Evolutionary conservation across 495 filamentous ascomycete species (phyloP).

Genomic region (Cercophora sp.): DNA sequence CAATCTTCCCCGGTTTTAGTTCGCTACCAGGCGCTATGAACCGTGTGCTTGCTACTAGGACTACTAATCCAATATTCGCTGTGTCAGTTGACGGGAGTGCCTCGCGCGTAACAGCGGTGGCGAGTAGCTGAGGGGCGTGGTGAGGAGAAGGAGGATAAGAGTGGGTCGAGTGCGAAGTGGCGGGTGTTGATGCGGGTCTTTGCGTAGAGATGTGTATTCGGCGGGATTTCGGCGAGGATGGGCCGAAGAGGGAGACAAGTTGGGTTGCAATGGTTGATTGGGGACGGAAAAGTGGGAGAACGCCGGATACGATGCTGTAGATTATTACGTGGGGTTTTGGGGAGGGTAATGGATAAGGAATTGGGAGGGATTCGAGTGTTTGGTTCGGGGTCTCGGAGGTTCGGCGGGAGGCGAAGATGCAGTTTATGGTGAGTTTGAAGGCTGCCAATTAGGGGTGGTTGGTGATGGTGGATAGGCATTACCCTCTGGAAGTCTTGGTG

Average conservation of each 20-base stretch:
- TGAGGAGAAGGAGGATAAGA: background rate
- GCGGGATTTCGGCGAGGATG: background rate
- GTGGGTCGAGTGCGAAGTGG: conserved; percentile 1
- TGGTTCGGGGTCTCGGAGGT: no score
- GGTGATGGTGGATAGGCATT: no score
- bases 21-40: conserved; percentile 1
- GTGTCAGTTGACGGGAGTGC: background rate
- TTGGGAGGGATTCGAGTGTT: no score
- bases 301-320: background rate
- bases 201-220: conserved; percentile 1
- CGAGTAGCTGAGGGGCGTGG: background rate
- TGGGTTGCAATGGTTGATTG: background rate
- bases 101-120: background rate
- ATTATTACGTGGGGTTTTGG: background rate
- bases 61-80: background rate
- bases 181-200: background rate
- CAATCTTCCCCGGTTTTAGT: background rate
- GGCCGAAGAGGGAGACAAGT: background rate
- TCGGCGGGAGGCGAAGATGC: no score
- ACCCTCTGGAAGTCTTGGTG: no score
- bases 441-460: no score
- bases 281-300: background rate
- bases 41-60: background rate
- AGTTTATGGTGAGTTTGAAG: no score
- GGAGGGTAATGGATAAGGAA: no score